Base-by-base conservation (phyloP, 2,329 filamentous ascomycete species). In the Cladophialophora psammophila region DNA sequence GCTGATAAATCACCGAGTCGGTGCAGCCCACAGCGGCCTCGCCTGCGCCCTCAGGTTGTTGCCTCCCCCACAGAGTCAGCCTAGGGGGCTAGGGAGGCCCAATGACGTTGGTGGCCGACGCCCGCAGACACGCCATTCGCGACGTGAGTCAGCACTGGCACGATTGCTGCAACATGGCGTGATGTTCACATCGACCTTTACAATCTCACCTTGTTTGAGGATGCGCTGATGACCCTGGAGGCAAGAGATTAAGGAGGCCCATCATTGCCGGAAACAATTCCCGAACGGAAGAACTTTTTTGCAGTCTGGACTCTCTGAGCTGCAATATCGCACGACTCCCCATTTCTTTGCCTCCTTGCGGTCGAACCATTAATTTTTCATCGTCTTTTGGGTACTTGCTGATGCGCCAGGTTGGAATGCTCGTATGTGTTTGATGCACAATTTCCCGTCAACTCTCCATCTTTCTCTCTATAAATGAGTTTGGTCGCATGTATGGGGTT, bases 41-140 rank as follows among this genome's bases (percentile, higher is more conserved):
- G 34, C 20, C 7, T 12, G n/a, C 12, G 26, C 40, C 8, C 32
- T 3, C 10, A 18, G 7, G 35, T 7, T 15, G 36, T 61, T 61
- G 59, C 59, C 59, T 61, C 59, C 59, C 59, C 59, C 59, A 61
- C 59, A 53, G 53, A 61, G 42, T 53, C 59, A 61, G 59, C 59
- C 45, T 55, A 26, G 26, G 26, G 26, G 26, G 26, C 26, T 26
- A 26, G 52, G 34, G 31, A 7, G 18, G 31, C 52, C 60, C 36
- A 45, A 63, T 63, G 60, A 63, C 60, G 60, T 63, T 35, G 10
- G 60, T 63, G 60, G 60, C 60, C 35, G 36, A n/a, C 52, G 31
- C 52, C 31, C 20, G 13, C 31, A 12, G 45, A 50, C 45, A n/a
- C 45, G 18, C 36, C 12, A 26, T 12, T 31, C n/a, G n/a, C 18